A percentile compares a stretch with the other conserved stretches of the same genome.
Conservation (phyloP, 805 yeast species). For the Cephaloascus fragrans region DNA sequence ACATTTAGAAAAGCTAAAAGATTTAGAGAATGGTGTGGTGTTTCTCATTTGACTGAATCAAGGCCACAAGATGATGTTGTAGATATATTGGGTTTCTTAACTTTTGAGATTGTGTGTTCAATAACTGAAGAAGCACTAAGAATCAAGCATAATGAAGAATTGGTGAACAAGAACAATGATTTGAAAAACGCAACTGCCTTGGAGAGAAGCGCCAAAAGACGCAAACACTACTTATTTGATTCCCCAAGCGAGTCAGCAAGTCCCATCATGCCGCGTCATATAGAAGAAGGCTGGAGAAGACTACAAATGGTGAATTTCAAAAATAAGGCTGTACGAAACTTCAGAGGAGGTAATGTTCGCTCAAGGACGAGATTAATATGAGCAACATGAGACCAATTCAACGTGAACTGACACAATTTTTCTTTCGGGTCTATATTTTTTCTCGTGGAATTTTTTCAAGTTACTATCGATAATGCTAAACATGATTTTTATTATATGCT, state of each 20-base stretch:
- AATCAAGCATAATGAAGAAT: slow-evolving; percentile 63
- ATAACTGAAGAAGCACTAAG: slow-evolving; percentile 85
- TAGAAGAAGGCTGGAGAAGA: slow-evolving; percentile 83
- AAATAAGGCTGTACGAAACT: slow-evolving; percentile 58
- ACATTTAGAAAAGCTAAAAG: slow-evolving; percentile 92
- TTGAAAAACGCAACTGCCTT: slow-evolving; percentile 8
- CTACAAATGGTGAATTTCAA: slow-evolving; percentile 50
- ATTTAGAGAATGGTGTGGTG: slow-evolving; percentile 94
- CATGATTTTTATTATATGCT: no score
- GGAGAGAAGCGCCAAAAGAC: background rate
- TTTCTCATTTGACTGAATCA: slow-evolving; percentile 73
- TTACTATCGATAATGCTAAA: background rate
- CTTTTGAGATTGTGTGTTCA: slow-evolving; percentile 94
- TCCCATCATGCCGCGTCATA: slow-evolving; percentile 72
- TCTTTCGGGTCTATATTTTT: background rate
- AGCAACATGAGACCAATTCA: no score
- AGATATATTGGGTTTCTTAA: slow-evolving; percentile 88
- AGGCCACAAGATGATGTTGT: slow-evolving; percentile 94
- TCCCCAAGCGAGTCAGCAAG: slow-evolving; percentile 78
- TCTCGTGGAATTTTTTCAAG: background rate
- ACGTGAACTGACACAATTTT: no score
- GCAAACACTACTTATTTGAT: slow-evolving; percentile 55
- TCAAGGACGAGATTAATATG: slow-evolving; percentile 42
- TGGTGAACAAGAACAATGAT: slow-evolving; percentile 18
- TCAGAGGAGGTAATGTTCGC: slow-evolving; percentile 57